Evolutionary conservation across 164 flowering plant genomes (phyloP), one percentile per base, ranked within the genome.

Genomic region (Euptelea pleiosperma): DNA sequence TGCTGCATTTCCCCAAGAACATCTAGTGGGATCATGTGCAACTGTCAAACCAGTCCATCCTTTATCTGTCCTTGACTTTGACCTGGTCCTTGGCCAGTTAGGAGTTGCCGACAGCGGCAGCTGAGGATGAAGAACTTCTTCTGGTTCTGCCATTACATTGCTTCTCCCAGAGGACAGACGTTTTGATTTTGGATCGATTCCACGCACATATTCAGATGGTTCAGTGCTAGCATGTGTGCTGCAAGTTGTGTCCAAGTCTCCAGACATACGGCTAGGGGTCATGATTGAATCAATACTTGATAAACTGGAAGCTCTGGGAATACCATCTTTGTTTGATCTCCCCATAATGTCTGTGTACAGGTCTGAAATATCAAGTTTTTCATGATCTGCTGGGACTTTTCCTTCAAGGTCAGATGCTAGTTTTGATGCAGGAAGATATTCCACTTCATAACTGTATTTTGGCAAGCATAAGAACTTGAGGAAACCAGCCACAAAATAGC

Each of bases 251-350:
- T 87, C 99, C 68, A 82, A 35, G 57, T 93, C 99, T 26, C 82
- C 94, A 60, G 98, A 93, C 79, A 82, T 82, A 43, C 87, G 80
- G 57, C 85, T 83, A 42, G 99, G 97, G 25, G 89, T 84, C 91
- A 88, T 88, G 63, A 94, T 88, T 15, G 99, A 91, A 70, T 94
- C 99, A 36, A 94, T 94, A 72, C 99, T 94, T 36, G 99, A 94
- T 54, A 94, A 62, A 74, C 99, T 94, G 11, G 99, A 91, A 50
- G 99, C 95, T 67, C 99, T 81, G 6, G 97, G 97, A 39, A 94
- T 76, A 15, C 93, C 85, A 41, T 87, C 97, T 41, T 57, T 79
- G 49, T 69, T 79, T 36, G 97, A 80, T 75, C 77, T 88, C 60
- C 84, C 76, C 95, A 87, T 86, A 30, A 88, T 69, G 51, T 94